Evolutionary conservation across 1,284 basidiomycete species (phyloP).

Genomic region (Earliella scabrosa): DNA sequence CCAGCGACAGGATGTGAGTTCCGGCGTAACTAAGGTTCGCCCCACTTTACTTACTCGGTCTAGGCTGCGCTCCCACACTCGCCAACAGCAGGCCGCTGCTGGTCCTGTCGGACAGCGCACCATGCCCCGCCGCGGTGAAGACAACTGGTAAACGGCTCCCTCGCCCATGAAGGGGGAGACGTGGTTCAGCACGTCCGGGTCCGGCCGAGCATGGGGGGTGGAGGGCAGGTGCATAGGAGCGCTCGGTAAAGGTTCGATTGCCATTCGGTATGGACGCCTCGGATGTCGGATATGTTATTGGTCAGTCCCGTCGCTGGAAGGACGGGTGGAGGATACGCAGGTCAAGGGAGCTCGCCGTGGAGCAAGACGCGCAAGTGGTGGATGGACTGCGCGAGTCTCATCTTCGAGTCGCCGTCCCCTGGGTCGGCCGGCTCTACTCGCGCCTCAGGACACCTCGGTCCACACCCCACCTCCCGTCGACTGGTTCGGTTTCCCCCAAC

Average conservation of each 20-base stretch:
- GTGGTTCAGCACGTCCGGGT: constrained; percentile 52
- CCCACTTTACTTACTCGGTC: constrained; percentile 26
- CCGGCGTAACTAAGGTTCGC: constrained; percentile 28
- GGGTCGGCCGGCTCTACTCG: constrained; percentile 1
- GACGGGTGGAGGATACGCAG: constrained; percentile 19
- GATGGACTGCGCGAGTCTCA: constrained; percentile 8
- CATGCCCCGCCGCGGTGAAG: constrained; percentile 65
- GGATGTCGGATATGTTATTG: constrained; percentile 35
- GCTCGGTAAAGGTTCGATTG: constrained; percentile 51
- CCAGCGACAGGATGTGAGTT: constrained; percentile 79
- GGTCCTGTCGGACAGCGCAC: constrained; percentile 66
- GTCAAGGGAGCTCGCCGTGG: constrained; percentile 21
- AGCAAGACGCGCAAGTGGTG: constrained; percentile 25
- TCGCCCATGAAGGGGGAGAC: constrained; percentile 22
- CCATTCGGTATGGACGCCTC: constrained; percentile 39
- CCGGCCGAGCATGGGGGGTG: constrained; percentile 63
- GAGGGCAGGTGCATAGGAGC: constrained; percentile 55
- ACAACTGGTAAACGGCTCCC: constrained; percentile 69
- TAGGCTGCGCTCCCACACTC: constrained; percentile 85
- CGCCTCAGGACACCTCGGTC: constrained; percentile 6
- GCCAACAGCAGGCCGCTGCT: constrained; percentile 68
- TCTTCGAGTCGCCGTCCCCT: background rate
- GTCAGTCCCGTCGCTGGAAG: constrained; percentile 28
- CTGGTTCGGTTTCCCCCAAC: constrained; percentile 20
- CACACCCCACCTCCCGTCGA: constrained; percentile 16